These are phyloP conservation scores for Ceriops zippeliana DNA, from an alignment of 345 rosid species.

Conservation along the genomic window DNA sequence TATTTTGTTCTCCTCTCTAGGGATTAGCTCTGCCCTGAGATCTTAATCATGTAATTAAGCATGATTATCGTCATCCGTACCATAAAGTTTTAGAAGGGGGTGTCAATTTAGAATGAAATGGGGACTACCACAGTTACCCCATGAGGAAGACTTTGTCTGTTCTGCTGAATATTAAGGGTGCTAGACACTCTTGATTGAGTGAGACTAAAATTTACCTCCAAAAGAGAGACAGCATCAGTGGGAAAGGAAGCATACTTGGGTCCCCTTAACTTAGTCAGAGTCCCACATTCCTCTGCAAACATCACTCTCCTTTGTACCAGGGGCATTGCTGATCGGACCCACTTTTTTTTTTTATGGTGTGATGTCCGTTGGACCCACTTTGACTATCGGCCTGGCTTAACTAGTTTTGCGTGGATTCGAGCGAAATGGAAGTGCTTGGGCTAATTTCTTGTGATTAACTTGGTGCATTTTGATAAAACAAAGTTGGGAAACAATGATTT, in stretches of 20 bases:
- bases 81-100: not conserved
- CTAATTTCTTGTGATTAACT: not conserved
- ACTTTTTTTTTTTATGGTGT: too few species aligned
- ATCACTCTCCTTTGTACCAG: not conserved
- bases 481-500: not conserved
- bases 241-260: not conserved
- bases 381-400: not conserved
- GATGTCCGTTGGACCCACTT: not conserved
- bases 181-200: not conserved
- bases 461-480: not conserved
- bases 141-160: not conserved
- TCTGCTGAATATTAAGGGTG: not conserved
- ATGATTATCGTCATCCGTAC: too few species aligned
- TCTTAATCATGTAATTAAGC: too few species aligned
- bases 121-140: not conserved
- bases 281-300: constrained; percentile 1
- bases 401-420: not conserved
- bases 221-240: not conserved
- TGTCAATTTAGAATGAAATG: not conserved
- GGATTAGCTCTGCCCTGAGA: too few species aligned
- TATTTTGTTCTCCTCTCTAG: too few species aligned
- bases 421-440: not conserved
- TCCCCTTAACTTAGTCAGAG: constrained; percentile 1
- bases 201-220: not conserved
- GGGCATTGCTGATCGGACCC: not conserved